Evolutionary conservation across 2,329 filamentous ascomycete genomes (phyloP).

Genomic region (Pseudonectria buxi): DNA sequence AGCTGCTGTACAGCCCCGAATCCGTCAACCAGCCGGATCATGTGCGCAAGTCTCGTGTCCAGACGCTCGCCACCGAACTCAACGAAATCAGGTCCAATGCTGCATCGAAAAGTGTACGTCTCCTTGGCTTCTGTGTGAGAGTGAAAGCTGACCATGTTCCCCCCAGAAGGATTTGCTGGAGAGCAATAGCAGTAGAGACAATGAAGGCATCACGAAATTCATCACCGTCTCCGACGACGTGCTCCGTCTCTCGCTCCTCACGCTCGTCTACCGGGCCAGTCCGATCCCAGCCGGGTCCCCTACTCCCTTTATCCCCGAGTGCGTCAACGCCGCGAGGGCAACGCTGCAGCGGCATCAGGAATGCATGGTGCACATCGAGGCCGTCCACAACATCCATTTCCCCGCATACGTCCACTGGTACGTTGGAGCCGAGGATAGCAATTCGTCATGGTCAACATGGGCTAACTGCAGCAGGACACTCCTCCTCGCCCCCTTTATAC

Average conservation of each 20-base stretch:
- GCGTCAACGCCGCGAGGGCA: slow-evolving; percentile 3
- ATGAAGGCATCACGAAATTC: background rate
- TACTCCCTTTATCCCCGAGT: slow-evolving; percentile 1
- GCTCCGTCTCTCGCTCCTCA: slow-evolving; percentile 6
- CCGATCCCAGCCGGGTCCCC: background rate
- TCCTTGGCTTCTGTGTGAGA: too few species aligned
- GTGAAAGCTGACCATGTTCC: too few species aligned
- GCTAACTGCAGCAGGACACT: slow-evolving; percentile 1
- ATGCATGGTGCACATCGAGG: slow-evolving; percentile 1
- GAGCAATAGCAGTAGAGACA: background rate
- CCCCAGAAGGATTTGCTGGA: background rate
- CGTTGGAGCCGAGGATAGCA: background rate
- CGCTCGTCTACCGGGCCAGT: slow-evolving; percentile 4
- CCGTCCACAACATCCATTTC: background rate
- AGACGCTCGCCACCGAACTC: background rate
- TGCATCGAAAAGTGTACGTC: background rate
- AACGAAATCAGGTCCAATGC: background rate
- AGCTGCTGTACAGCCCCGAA: slow-evolving; percentile 5
- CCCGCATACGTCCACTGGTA: background rate
- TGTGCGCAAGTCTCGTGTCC: background rate
- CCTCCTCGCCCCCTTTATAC: slow-evolving; percentile 3
- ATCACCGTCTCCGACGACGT: slow-evolving; percentile 5
- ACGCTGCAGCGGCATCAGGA: slow-evolving; percentile 2
- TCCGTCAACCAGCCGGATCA: slow-evolving; percentile 2
- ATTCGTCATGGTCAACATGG: background rate